Percentiles rank a stretch among this genome's conserved stretches.
Evolutionary conservation across 106 monocot genomes (phyloP).

Genomic region (Dendrobium huoshanense): DNA sequence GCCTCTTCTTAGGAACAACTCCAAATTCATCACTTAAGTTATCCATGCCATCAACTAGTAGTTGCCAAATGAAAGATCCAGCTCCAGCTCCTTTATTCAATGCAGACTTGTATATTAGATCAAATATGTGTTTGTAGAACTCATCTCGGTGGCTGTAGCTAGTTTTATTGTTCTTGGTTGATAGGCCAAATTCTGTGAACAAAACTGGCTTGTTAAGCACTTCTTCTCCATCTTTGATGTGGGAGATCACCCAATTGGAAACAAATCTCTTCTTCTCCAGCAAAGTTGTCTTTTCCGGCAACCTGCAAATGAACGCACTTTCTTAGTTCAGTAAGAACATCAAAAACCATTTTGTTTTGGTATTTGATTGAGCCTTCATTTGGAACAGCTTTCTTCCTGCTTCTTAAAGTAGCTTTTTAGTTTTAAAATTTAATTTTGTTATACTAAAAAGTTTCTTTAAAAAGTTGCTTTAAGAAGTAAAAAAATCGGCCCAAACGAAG

Average conservation of each 20-base stretch:
- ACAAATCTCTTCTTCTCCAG: conserved; percentile 4
- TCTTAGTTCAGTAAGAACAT: background rate
- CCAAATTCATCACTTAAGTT: conserved; percentile 11
- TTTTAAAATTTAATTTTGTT: no score
- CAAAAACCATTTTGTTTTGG: no score
- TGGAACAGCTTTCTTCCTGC: no score
- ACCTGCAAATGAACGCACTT: background rate
- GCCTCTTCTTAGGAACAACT: conserved; percentile 4
- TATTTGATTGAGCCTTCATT: no score
- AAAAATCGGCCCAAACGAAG: no score
- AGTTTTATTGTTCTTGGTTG: conserved; percentile 28
- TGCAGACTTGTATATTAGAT: conserved; percentile 31
- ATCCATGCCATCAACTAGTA: conserved; percentile 17
- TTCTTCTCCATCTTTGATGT: conserved; percentile 57
- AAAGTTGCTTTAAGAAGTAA: no score
- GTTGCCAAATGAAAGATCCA: conserved; percentile 18
- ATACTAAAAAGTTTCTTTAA: no score
- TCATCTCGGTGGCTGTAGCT: conserved; percentile 29
- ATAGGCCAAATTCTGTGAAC: conserved; percentile 58
- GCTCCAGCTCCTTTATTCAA: conserved; percentile 11
- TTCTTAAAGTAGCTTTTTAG: no score
- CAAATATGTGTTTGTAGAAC: conserved; percentile 35
- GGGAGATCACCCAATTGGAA: conserved; percentile 36
- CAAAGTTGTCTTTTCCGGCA: background rate
- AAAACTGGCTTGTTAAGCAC: conserved; percentile 49